Evolutionary conservation across 805 yeast genomes (phyloP).

Genomic region (Saturnispora silvae): DNA sequence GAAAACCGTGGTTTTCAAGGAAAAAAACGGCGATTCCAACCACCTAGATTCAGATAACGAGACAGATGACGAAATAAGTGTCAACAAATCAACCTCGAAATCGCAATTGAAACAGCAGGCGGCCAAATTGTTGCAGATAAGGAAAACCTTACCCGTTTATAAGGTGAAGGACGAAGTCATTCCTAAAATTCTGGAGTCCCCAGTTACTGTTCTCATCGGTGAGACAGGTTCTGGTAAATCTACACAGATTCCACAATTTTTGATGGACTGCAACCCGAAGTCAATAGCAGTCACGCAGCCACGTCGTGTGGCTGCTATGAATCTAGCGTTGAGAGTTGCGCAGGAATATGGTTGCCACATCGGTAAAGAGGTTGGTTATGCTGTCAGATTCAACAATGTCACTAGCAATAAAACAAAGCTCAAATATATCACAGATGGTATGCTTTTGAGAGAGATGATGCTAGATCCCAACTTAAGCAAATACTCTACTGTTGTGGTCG

Average conservation of each 20-base stretch:
- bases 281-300: conserved; percentile 90
- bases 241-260: conserved; percentile 89
- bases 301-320: conserved; percentile 94
- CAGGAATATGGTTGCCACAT: conserved; percentile 70
- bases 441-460: conserved; percentile 88
- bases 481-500: conserved; percentile 73
- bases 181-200: conserved; percentile 40
- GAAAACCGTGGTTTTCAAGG: conserved; percentile 21
- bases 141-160: conserved; percentile 66
- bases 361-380: conserved; percentile 83
- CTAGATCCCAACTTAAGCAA: conserved; percentile 49
- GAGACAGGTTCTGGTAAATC: conserved; percentile 98
- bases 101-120: conserved; percentile 30
- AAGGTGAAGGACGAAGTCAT: conserved; percentile 57
- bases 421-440: conserved; percentile 93
- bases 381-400: conserved; percentile 83
- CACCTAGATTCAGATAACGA: conserved; percentile 8
- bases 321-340: conserved; percentile 84
- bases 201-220: conserved; percentile 78
- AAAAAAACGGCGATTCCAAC: conserved; percentile 9
- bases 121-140: conserved; percentile 33
- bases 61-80: conserved; percentile 18
- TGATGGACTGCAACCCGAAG: conserved; percentile 44
- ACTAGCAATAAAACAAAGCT: conserved; percentile 47
- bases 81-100: conserved; percentile 2